Base-by-base conservation (phyloP, 257 asterid species). In the Craterostigma plantagineum region DNA sequence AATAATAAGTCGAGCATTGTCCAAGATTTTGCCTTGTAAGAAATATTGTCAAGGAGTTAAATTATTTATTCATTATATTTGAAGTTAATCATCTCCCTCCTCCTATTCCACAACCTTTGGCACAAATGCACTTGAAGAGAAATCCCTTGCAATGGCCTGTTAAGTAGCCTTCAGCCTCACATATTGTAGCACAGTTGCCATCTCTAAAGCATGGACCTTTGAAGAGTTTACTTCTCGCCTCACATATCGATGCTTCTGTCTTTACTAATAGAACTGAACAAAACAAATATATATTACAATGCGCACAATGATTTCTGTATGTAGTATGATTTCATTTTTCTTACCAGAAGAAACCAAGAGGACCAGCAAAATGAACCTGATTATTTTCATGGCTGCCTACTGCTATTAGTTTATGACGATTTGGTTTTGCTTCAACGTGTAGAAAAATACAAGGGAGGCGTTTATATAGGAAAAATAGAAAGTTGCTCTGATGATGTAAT, bases 101-200 rank as follows among this genome's bases (percentile, higher is more conserved):
- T 23, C 30, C 30, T 23, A 23, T 6, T 23, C 49, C 43, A 14
- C 69, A 57, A n/a, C 43, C 53, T 23, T 43, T 48, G 1, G 10
- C 35, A 39, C 69, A 63, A 14, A 44, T 34, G 46, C 64, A 63
- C 42, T 10, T 51, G 0, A 27, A 38, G 11, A 34, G 18, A 16
- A 63, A 45, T 12, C 69, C 58, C 16, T 50, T 58, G 55, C 70
- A 58, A 11, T 6, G 8, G 49, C 65, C 59, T 4, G 41, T 8
- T 42, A 58, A 7, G 35, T 7, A 46, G 18, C 59, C 70, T 50
- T 58, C 62, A 7, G 46, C 53, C 52, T 54, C 52, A 33, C 65
- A 58, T 14, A 54, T 49, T 17, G 65, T 3, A 11, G 11, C 41
- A 37, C 65, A 63, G 11, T 63, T 54, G 2, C 35, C 49, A 7